Conservation (phyloP, 2,329 filamentous ascomycete species). For the Aspergillus ustus region DNA sequence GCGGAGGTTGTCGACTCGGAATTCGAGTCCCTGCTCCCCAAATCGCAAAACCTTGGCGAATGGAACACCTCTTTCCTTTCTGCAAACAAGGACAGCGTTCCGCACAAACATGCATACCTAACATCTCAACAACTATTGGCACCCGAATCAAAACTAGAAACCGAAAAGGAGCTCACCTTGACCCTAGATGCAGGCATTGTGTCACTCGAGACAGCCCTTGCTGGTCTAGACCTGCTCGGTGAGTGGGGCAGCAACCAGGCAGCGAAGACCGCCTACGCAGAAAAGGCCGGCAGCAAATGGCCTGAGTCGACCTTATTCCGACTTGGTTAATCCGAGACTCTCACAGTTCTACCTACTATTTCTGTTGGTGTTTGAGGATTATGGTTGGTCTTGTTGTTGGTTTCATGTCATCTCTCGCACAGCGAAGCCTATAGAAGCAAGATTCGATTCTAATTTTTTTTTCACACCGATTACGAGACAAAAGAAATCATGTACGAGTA, state of each 20-base stretch:
- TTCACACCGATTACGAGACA: background rate
- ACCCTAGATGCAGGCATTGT: conserved; percentile 58
- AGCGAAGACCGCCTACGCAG: conserved; percentile 55
- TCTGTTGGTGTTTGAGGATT: conserved; percentile 5
- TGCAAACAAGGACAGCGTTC: conserved; percentile 64
- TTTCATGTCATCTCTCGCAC: background rate
- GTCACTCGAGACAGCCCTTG: conserved; percentile 61
- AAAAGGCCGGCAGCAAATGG: conserved; percentile 48
- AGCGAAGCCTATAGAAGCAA: conserved; percentile 14
- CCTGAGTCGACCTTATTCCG: conserved; percentile 45
- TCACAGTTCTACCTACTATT: background rate
- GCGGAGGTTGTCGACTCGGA: conserved; percentile 71
- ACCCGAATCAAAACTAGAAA: conserved; percentile 58
- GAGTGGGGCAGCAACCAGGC: conserved; percentile 57
- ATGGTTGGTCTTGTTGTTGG: conserved; percentile 7
- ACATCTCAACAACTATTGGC: conserved; percentile 64
- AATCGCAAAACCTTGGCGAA: conserved; percentile 60
- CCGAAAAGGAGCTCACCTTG: conserved; percentile 67
- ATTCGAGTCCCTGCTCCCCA: conserved; percentile 65
- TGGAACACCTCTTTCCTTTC: conserved; percentile 70
- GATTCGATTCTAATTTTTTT: background rate
- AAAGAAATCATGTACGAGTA: conserved; percentile 14
- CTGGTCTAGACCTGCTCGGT: conserved; percentile 57
- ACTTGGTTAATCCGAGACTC: conserved; percentile 23
- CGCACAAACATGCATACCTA: conserved; percentile 68